These are phyloP conservation scores for Calophaca sinica DNA, from an alignment of 306 rosid genomes.

Conservation along the genomic window DNA sequence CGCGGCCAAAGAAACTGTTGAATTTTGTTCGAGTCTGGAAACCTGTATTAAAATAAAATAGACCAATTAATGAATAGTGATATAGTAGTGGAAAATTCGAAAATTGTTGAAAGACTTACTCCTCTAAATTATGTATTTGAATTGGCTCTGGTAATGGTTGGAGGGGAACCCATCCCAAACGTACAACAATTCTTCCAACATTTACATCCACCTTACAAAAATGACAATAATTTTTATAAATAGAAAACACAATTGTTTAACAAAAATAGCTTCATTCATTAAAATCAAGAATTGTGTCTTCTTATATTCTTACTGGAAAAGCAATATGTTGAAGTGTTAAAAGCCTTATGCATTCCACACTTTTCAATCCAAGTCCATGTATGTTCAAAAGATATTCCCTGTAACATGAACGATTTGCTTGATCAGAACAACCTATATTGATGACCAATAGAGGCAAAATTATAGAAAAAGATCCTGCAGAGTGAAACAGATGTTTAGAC, in stretches of 20 bases:
- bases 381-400: slow-evolving; percentile 66
- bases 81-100: neutral
- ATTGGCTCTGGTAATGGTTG: slow-evolving; percentile 68
- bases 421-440: neutral
- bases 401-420: neutral
- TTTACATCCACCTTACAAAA: slow-evolving; percentile 76
- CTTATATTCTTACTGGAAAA: slow-evolving; percentile 64
- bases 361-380: slow-evolving; percentile 76
- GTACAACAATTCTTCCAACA: slow-evolving; percentile 77
- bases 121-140: slow-evolving; percentile 63
- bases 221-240: neutral
- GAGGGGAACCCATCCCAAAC: slow-evolving; percentile 91
- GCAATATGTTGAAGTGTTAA: slow-evolving; percentile 66
- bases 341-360: slow-evolving; percentile 82
- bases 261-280: neutral
- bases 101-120: slow-evolving; percentile 51
- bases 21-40: slow-evolving; percentile 58
- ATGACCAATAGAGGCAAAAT: neutral
- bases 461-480: neutral
- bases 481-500: neutral
- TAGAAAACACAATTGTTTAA: neutral
- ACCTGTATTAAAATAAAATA: slow-evolving; percentile 51
- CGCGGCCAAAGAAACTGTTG: slow-evolving; percentile 87
- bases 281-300: neutral
- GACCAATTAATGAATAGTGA: neutral